Evolutionary conservation across 2,329 filamentous ascomycete genomes (phyloP).

Genomic region (Alternaria consortialis): DNA sequence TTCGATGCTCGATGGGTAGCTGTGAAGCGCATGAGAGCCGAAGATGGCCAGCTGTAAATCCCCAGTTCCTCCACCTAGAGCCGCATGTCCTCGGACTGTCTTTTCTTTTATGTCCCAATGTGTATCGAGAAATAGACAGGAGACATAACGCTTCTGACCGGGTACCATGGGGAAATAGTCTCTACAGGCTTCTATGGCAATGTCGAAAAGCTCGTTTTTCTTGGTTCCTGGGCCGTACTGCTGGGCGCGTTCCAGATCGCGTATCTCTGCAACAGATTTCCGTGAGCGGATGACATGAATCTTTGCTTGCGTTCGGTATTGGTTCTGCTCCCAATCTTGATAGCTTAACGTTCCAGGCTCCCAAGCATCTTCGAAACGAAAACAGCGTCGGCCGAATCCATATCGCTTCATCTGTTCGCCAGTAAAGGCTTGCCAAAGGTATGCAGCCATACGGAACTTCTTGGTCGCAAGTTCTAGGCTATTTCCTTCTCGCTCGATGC

Average conservation of each 20-base stretch:
- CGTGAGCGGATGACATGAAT: slow-evolving; percentile 84
- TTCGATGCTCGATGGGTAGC: slow-evolving; percentile 87
- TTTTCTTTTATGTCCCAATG: slow-evolving; percentile 82
- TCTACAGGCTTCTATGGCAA: slow-evolving; percentile 80
- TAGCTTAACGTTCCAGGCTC: slow-evolving; percentile 80
- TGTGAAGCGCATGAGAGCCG: slow-evolving; percentile 90
- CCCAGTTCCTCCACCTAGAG: slow-evolving; percentile 78
- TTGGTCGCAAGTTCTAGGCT: slow-evolving; percentile 78
- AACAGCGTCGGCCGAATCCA: slow-evolving; percentile 83
- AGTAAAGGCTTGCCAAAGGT: slow-evolving; percentile 96
- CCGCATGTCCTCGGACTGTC: slow-evolving; percentile 80
- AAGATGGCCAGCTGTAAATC: slow-evolving; percentile 86
- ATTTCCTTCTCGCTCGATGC: slow-evolving; percentile 82
- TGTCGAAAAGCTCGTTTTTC: slow-evolving; percentile 77
- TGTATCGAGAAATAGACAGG: slow-evolving; percentile 83
- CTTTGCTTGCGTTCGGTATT: slow-evolving; percentile 89
- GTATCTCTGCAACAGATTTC: slow-evolving; percentile 85
- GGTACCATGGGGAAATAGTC: slow-evolving; percentile 77
- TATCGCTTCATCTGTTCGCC: slow-evolving; percentile 96
- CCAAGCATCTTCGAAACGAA: slow-evolving; percentile 96
- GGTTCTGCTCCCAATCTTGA: slow-evolving; percentile 73
- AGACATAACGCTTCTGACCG: slow-evolving; percentile 88
- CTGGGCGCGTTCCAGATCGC: slow-evolving; percentile 79
- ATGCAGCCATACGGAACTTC: slow-evolving; percentile 95
- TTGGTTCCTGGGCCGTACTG: slow-evolving; percentile 75